Evolutionary conservation across 306 rosid species (phyloP).

Genomic region (Pyrus bretschneideri): DNA sequence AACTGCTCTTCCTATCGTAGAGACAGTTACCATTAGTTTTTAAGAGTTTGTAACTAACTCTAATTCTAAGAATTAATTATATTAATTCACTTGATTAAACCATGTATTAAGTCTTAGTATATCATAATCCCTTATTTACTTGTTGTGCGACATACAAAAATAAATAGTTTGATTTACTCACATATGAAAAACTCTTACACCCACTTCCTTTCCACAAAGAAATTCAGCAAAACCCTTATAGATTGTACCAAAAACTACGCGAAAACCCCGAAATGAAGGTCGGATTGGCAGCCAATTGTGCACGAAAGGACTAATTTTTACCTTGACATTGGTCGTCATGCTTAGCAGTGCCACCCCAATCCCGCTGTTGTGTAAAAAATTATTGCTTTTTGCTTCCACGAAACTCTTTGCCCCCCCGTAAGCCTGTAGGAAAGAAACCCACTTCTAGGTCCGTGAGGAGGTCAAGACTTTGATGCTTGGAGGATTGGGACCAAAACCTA

Average conservation of each 20-base stretch:
- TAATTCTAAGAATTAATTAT: too few relatives aligned
- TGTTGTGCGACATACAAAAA: too few relatives aligned
- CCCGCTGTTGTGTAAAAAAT: slow-evolving; percentile 52
- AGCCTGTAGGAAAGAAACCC: slow-evolving; percentile 9
- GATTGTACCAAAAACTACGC: slow-evolving; percentile 66
- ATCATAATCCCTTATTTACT: too few relatives aligned
- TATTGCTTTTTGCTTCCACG: background rate
- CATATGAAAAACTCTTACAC: background rate
- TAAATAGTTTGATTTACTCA: too few relatives aligned
- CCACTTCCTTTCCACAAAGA: slow-evolving; percentile 72
- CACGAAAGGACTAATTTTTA: slow-evolving; percentile 65
- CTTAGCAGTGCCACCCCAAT: slow-evolving; percentile 61
- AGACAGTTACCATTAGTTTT: too few relatives aligned
- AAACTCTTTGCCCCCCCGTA: slow-evolving; percentile 5
- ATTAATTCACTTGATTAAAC: too few relatives aligned
- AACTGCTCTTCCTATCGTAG: too few relatives aligned
- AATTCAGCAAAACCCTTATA: slow-evolving; percentile 53
- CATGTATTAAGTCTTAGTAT: too few relatives aligned
- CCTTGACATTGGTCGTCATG: slow-evolving; percentile 53
- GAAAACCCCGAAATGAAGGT: slow-evolving; percentile 69
- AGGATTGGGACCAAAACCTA: slow-evolving; percentile 23
- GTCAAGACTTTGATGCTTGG: slow-evolving; percentile 25
- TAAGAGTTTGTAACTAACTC: too few relatives aligned
- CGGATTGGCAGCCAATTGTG: slow-evolving; percentile 68
- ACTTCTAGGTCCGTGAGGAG: slow-evolving; percentile 24